phyloP scores from a whole-genome alignment of 768 basidiomycete genomes.

The Amanita inopinata region DNA sequence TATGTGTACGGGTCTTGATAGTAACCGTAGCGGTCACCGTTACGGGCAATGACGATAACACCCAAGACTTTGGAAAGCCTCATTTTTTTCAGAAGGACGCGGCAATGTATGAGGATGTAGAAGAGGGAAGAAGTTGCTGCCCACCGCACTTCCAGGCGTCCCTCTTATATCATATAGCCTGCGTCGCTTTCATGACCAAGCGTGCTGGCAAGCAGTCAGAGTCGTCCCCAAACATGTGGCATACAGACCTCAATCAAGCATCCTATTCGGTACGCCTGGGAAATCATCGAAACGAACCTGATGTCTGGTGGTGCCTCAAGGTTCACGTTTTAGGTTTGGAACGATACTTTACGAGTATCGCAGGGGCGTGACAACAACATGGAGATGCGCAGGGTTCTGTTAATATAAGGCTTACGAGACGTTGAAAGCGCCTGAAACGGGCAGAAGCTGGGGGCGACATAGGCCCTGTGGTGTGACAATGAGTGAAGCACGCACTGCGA shows the following conservation, averaged over 20 bases:
- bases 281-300: constrained; percentile 4
- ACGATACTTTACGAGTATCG: neutral
- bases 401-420: constrained; percentile 1
- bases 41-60: constrained; percentile 69
- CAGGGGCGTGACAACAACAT: neutral
- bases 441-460: neutral
- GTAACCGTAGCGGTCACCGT: constrained; percentile 63
- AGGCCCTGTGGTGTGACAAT: too few relatives aligned
- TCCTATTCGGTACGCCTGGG: constrained; percentile 6
- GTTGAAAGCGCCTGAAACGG: neutral
- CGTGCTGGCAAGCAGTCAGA: constrained; percentile 9
- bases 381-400: neutral
- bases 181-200: constrained; percentile 5
- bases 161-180: constrained; percentile 5
- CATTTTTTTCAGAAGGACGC: constrained; percentile 19
- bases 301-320: neutral
- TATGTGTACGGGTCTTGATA: constrained; percentile 68
- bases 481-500: too few relatives aligned
- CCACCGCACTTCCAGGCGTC: constrained; percentile 11
- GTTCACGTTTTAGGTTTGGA: constrained; percentile 7
- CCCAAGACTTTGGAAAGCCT: constrained; percentile 59
- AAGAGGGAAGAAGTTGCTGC: constrained; percentile 14
- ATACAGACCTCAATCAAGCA: constrained; percentile 7
- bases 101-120: constrained; percentile 13
- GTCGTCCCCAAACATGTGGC: constrained; percentile 6